These are phyloP conservation scores for Backusella mclennaniae DNA, from an alignment of 192 early-diverging fungal species.

Conservation along the genomic window DNA sequence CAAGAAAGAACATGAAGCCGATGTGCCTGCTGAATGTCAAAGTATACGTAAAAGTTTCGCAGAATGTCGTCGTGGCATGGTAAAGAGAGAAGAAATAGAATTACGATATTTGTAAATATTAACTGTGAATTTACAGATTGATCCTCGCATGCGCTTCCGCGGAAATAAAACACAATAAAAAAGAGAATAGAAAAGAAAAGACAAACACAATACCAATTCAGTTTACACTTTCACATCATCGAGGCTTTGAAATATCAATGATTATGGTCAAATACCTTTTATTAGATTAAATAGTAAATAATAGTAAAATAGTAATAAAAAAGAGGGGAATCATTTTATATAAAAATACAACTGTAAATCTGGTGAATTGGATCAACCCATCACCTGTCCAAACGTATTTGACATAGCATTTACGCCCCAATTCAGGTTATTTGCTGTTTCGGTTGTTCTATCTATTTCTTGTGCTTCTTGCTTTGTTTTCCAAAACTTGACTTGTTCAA, in stretches of 20 bases:
- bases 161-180: conserved; percentile 45
- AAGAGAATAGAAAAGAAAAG: background rate
- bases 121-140: conserved; percentile 34
- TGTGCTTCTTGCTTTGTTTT: background rate
- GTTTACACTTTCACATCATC: background rate
- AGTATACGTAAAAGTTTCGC: conserved; percentile 55
- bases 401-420: background rate
- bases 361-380: background rate
- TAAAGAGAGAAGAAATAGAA: conserved; percentile 14
- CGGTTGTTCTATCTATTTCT: background rate
- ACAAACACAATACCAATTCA: background rate
- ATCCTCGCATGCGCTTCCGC: conserved; percentile 50
- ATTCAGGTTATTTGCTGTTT: background rate
- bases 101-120: background rate
- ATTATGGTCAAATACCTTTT: background rate
- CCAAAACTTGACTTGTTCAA: conserved; percentile 3
- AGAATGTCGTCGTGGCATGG: conserved; percentile 57
- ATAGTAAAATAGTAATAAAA: background rate
- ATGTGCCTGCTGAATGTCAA: conserved; percentile 52
- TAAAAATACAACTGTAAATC: background rate
- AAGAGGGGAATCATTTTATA: background rate
- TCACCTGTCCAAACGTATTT: conserved; percentile 8
- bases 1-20: conserved; percentile 44
- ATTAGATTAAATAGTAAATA: background rate
- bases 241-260: background rate